Conservation (phyloP, 805 yeast genomes). For the Teunomyces stri region DNA sequence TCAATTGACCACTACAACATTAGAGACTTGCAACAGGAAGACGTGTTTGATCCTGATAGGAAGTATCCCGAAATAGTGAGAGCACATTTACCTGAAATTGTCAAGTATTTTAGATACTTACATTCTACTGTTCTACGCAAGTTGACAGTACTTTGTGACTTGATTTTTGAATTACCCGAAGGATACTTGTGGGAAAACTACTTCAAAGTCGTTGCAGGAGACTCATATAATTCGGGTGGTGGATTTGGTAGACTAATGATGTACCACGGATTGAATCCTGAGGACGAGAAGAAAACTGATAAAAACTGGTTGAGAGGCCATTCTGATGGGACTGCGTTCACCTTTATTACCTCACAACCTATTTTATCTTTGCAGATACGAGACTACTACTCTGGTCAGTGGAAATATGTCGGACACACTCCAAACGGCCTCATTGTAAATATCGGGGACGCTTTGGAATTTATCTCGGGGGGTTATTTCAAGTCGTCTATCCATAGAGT, state of each 20-base stretch:
- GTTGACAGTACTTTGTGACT: constrained; percentile 23
- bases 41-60: constrained; percentile 17
- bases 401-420: constrained; percentile 30
- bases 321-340: constrained; percentile 30
- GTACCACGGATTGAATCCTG: constrained; percentile 23
- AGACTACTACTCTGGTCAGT: constrained; percentile 27
- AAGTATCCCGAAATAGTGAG: constrained; percentile 24
- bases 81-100: constrained; percentile 22
- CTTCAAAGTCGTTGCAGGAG: constrained; percentile 21
- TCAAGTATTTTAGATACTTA: constrained; percentile 20
- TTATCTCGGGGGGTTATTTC: constrained; percentile 27
- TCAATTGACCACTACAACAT: constrained; percentile 28
- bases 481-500: constrained; percentile 16
- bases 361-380: constrained; percentile 29
- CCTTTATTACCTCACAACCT: constrained; percentile 32
- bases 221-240: constrained; percentile 23
- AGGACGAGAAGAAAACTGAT: constrained; percentile 23
- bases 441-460: constrained; percentile 30
- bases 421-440: constrained; percentile 29
- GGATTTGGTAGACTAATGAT: constrained; percentile 32
- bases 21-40: constrained; percentile 23
- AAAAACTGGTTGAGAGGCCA: constrained; percentile 30
- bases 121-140: constrained; percentile 22
- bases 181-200: constrained; percentile 28
- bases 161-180: constrained; percentile 27